phyloP scores from a whole-genome alignment of 768 basidiomycete genomes.

The Naematelia aurantialba region DNA sequence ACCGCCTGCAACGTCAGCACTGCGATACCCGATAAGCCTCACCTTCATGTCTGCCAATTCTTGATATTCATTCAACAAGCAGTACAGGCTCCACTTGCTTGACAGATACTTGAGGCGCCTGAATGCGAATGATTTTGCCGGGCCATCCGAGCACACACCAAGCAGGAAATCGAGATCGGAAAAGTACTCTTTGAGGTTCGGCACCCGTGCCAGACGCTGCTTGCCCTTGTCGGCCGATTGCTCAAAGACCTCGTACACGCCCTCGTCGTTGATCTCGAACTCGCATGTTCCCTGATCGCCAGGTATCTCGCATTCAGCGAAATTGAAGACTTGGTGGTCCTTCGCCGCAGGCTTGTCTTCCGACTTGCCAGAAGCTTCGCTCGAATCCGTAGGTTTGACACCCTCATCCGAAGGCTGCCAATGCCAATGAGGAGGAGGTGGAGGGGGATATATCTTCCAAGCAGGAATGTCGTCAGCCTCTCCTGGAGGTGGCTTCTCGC shows the following conservation, averaged over 20 bases:
- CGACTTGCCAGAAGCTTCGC: constrained; percentile 7
- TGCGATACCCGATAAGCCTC: constrained; percentile 24
- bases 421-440: constrained; percentile 96
- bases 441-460: constrained; percentile 88
- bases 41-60: constrained; percentile 97
- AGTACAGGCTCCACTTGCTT: constrained; percentile 92
- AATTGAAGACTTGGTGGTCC: constrained; percentile 56
- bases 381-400: constrained; percentile 14
- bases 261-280: constrained; percentile 71
- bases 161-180: constrained; percentile 90
- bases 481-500: constrained; percentile 16
- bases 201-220: constrained; percentile 17
- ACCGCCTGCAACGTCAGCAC: constrained; percentile 57
- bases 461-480: constrained; percentile 51
- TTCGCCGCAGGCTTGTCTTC: constrained; percentile 24
- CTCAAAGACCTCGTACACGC: constrained; percentile 59
- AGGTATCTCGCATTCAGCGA: constrained; percentile 72
- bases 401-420: constrained; percentile 55
- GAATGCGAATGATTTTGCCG: constrained; percentile 92
- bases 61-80: constrained; percentile 83
- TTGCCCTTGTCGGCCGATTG: constrained; percentile 20
- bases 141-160: constrained; percentile 86
- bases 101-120: constrained; percentile 83
- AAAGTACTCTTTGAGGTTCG: constrained; percentile 82
- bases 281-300: constrained; percentile 59